A percentile compares a stretch with the other conserved stretches of the same genome.
phyloP scores from a whole-genome alignment of 306 rosid species.

The Acacia crassicarpa region DNA sequence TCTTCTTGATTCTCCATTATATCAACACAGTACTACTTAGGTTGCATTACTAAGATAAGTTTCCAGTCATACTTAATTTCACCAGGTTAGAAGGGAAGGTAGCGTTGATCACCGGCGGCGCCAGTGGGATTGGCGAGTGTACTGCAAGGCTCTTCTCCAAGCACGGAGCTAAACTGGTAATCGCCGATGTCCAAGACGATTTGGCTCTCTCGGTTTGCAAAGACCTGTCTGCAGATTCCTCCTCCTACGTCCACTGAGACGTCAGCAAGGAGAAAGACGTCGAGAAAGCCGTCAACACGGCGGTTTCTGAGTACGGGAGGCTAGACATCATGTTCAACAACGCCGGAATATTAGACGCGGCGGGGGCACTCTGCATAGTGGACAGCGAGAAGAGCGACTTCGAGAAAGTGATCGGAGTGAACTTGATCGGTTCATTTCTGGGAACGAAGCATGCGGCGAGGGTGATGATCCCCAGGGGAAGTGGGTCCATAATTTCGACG shows the following conservation, averaged over 20 bases:
- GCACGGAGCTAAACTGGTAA: slow-evolving; percentile 52
- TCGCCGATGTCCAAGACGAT: slow-evolving; percentile 37
- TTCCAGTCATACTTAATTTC: background rate
- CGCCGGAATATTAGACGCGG: slow-evolving; percentile 23
- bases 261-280: slow-evolving; percentile 45
- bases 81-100: slow-evolving; percentile 64
- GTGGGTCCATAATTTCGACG: slow-evolving; percentile 42
- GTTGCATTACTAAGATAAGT: background rate
- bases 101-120: slow-evolving; percentile 55
- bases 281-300: slow-evolving; percentile 26
- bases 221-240: background rate
- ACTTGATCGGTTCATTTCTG: slow-evolving; percentile 37
- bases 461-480: slow-evolving; percentile 37
- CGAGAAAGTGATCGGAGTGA: slow-evolving; percentile 40
- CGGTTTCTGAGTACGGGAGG: slow-evolving; percentile 37
- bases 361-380: slow-evolving; percentile 19
- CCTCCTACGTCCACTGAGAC: slow-evolving; percentile 50
- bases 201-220: background rate
- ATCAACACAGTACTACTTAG: too few species aligned
- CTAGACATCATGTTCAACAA: slow-evolving; percentile 61
- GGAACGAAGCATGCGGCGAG: slow-evolving; percentile 58
- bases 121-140: slow-evolving; percentile 55
- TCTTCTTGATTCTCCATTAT: too few species aligned
- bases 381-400: slow-evolving; percentile 31
- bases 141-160: slow-evolving; percentile 45